Evolutionary conservation across 2,329 filamentous ascomycete species (phyloP).

Genomic region (Colletotrichum lindemuthianum): DNA sequence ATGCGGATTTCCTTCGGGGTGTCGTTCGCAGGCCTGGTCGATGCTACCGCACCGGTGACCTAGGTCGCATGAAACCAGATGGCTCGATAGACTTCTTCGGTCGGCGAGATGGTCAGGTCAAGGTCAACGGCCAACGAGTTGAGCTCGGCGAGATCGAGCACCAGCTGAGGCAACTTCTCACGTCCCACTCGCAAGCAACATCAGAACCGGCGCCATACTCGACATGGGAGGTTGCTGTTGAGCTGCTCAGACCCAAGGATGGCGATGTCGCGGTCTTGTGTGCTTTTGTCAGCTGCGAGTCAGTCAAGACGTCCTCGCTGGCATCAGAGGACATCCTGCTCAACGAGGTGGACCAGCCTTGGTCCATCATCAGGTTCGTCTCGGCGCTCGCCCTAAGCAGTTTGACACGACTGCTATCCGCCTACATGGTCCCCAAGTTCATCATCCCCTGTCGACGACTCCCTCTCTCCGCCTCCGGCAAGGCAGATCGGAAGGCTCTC

Average conservation of each 20-base stretch:
- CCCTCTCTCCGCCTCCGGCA: constrained; percentile 19
- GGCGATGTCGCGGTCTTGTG: neutral
- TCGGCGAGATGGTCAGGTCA: constrained; percentile 36
- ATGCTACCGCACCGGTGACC: constrained; percentile 31
- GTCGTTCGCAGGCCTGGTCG: constrained; percentile 8
- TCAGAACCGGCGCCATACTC: neutral
- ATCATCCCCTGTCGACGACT: constrained; percentile 8
- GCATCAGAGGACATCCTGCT: rapidly evolving
- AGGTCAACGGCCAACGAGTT: constrained; percentile 36
- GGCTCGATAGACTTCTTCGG: constrained; percentile 32
- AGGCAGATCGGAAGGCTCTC: constrained; percentile 21
- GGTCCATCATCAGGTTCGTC: too few relatives aligned
- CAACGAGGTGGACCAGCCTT: neutral
- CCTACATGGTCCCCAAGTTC: constrained; percentile 31
- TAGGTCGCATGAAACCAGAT: constrained; percentile 26
- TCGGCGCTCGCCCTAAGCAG: too few relatives aligned
- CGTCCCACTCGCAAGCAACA: neutral
- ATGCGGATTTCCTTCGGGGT: constrained; percentile 19
- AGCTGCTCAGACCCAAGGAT: neutral
- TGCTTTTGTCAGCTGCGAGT: neutral
- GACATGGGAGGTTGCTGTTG: constrained; percentile 14
- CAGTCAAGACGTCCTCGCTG: too few relatives aligned
- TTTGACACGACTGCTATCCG: neutral
- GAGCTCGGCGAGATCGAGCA: constrained; percentile 38
- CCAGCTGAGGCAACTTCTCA: constrained; percentile 20